Conservation (phyloP, 345 rosid genomes). For the Diplotaxis tenuifolia region DNA sequence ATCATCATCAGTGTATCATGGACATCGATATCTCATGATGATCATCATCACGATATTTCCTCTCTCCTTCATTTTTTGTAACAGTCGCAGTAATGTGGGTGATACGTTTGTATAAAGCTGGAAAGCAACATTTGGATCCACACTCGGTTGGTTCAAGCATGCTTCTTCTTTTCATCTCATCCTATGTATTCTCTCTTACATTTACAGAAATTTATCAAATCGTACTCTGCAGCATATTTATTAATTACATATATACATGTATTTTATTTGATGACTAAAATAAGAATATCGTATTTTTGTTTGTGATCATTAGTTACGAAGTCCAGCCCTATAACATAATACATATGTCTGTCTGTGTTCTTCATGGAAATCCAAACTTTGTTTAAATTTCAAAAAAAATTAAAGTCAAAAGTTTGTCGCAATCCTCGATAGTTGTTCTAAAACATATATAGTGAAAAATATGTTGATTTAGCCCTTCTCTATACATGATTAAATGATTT, state of each 20-base stretch:
- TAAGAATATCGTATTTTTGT: background rate
- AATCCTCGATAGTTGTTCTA: background rate
- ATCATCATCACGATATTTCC: constrained; percentile 9
- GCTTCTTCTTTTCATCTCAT: constrained; percentile 25
- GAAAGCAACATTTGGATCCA: constrained; percentile 38
- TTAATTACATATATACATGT: background rate
- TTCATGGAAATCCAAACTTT: background rate
- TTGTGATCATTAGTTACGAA: background rate
- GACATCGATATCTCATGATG: constrained; percentile 27
- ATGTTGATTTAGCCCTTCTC: background rate
- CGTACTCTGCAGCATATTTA: background rate
- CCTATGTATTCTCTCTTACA: constrained; percentile 16
- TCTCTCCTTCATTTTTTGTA: constrained; percentile 5
- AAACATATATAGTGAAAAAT: background rate
- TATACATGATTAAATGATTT: background rate
- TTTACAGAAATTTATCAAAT: background rate
- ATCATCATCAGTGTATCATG: constrained; percentile 33
- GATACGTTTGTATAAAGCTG: constrained; percentile 36
- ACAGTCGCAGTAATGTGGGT: constrained; percentile 42
- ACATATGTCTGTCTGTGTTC: background rate
- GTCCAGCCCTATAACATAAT: too few species aligned
- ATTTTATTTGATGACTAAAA: background rate
- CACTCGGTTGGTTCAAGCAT: constrained; percentile 31
- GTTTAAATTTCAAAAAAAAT: too few species aligned
- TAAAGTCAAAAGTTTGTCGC: background rate